Conservation (phyloP, 805 yeast species). For the Metahyphopichia silvanorum region DNA sequence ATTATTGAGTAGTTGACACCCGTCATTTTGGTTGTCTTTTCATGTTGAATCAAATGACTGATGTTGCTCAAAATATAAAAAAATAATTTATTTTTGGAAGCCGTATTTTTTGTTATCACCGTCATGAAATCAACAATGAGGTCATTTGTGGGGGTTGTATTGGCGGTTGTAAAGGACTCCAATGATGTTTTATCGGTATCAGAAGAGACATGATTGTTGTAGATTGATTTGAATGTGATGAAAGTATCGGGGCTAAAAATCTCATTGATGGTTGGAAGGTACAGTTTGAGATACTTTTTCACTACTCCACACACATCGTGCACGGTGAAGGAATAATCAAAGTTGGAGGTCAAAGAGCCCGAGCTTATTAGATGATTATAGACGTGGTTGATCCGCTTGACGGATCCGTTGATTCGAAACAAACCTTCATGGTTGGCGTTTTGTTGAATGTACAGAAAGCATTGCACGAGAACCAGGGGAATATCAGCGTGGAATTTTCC, state of each 20-base stretch:
- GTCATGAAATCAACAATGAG: slow-evolving; percentile 10
- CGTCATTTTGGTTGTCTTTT: slow-evolving; percentile 24
- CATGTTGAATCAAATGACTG: slow-evolving; percentile 11
- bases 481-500: slow-evolving; percentile 4
- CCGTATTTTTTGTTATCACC: slow-evolving; percentile 10
- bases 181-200: slow-evolving; percentile 1
- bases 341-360: slow-evolving; percentile 10
- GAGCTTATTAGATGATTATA: slow-evolving; percentile 10
- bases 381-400: slow-evolving; percentile 19
- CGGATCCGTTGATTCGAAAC: slow-evolving; percentile 30
- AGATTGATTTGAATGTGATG: slow-evolving; percentile 4
- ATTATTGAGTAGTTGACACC: slow-evolving; percentile 24
- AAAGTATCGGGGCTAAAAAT: slow-evolving; percentile 4
- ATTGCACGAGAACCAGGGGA: slow-evolving; percentile 17
- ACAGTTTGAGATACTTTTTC: slow-evolving; percentile 18
- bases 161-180: slow-evolving; percentile 3
- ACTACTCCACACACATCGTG: slow-evolving; percentile 27
- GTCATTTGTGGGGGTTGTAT: not conserved
- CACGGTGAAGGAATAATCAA: slow-evolving; percentile 7
- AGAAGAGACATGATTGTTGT: slow-evolving; percentile 1
- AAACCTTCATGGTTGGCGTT: slow-evolving; percentile 23
- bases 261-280: slow-evolving; percentile 7
- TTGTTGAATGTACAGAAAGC: slow-evolving; percentile 15
- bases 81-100: slow-evolving; percentile 13
- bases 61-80: slow-evolving; percentile 14